Percentiles rank a stretch among this genome's conserved stretches.
phyloP scores from a whole-genome alignment of 1,284 basidiomycete species.

The Microbotryum intermedium region DNA sequence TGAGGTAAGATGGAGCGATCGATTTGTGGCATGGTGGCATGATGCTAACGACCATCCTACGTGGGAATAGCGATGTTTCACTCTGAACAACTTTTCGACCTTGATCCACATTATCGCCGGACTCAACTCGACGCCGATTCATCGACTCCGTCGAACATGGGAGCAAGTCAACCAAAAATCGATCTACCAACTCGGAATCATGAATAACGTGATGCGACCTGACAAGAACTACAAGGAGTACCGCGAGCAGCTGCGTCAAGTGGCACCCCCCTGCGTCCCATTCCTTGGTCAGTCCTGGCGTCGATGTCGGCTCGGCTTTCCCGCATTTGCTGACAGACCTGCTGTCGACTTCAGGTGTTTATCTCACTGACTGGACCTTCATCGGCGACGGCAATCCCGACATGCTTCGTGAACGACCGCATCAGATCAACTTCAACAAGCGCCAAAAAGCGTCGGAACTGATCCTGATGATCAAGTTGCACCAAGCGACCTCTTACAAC shows the following conservation, averaged over 20 bases:
- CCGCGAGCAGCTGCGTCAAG: slow-evolving; percentile 69
- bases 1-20: slow-evolving; percentile 55
- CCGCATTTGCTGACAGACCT: neutral
- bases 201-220: slow-evolving; percentile 39
- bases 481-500: slow-evolving; percentile 86
- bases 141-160: slow-evolving; percentile 90
- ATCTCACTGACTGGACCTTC: slow-evolving; percentile 89
- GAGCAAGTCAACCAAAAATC: slow-evolving; percentile 65
- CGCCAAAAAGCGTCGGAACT: slow-evolving; percentile 87
- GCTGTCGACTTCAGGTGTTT: slow-evolving; percentile 58
- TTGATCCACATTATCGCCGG: slow-evolving; percentile 95
- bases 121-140: slow-evolving; percentile 86
- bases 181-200: slow-evolving; percentile 23
- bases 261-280: slow-evolving; percentile 91
- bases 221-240: slow-evolving; percentile 89
- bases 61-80: slow-evolving; percentile 80
- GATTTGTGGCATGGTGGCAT: neutral
- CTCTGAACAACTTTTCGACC: slow-evolving; percentile 86
- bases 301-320: neutral
- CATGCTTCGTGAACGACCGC: slow-evolving; percentile 52
- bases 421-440: slow-evolving; percentile 90
- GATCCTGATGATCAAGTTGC: slow-evolving; percentile 90
- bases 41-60: slow-evolving; percentile 12
- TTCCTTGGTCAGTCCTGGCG: slow-evolving; percentile 67
- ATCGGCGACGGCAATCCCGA: slow-evolving; percentile 98